Conservation (phyloP, 345 rosid species). For the Populus davidiana region DNA sequence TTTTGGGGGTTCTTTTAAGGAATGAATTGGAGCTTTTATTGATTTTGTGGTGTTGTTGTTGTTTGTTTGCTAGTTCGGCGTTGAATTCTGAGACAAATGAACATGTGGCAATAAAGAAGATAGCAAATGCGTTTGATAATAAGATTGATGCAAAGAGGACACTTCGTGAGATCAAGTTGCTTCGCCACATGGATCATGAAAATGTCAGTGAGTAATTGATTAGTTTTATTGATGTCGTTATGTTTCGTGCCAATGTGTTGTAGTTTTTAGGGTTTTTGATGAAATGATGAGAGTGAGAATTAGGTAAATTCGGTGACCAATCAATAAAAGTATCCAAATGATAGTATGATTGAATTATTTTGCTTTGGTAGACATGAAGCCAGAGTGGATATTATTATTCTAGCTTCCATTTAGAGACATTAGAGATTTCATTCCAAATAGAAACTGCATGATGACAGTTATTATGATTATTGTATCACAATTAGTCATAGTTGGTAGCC, state of each 20-base stretch:
- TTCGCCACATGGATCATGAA: slow-evolving; percentile 94
- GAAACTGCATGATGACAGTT: background rate
- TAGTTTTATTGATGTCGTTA: background rate
- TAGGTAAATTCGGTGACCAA: background rate
- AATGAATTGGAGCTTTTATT: background rate
- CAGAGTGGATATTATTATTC: background rate
- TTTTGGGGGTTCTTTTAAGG: background rate
- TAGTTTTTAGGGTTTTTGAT: background rate
- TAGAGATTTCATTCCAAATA: background rate
- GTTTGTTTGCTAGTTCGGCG: slow-evolving; percentile 43
- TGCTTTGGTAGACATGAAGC: background rate
- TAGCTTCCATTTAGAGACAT: background rate
- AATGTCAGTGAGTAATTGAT: slow-evolving; percentile 63
- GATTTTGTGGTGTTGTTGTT: background rate
- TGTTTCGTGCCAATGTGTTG: background rate
- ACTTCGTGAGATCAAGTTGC: slow-evolving; percentile 94
- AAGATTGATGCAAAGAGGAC: slow-evolving; percentile 84
- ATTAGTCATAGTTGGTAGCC: background rate
- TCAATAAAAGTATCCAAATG: background rate
- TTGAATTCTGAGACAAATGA: slow-evolving; percentile 76
- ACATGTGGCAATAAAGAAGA: slow-evolving; percentile 84
- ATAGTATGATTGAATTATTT: background rate
- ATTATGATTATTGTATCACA: background rate
- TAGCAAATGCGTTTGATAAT: slow-evolving; percentile 74
- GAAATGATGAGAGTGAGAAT: background rate